phyloP scores from a whole-genome alignment of 768 basidiomycete species.

The Chalciporus chontae region DNA sequence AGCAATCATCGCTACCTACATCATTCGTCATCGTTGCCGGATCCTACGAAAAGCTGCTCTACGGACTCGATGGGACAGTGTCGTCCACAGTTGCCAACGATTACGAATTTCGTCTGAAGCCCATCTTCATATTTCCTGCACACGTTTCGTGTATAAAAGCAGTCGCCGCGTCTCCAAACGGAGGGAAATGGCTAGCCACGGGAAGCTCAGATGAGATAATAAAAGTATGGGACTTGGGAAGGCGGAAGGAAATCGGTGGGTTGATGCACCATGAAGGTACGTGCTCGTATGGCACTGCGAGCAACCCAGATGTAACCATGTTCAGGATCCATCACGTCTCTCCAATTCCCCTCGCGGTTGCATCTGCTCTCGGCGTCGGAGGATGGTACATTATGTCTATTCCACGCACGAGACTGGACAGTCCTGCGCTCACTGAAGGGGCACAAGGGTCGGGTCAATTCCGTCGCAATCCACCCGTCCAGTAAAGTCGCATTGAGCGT shows the following conservation, averaged over 20 bases:
- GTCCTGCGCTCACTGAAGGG: slow-evolving; percentile 86
- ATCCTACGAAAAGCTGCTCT: slow-evolving; percentile 94
- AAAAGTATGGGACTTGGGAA: slow-evolving; percentile 92
- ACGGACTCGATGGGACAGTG: slow-evolving; percentile 75
- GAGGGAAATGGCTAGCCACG: slow-evolving; percentile 95
- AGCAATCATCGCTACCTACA: slow-evolving; percentile 36
- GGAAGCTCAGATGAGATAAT: slow-evolving; percentile 96
- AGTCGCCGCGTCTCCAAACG: slow-evolving; percentile 80
- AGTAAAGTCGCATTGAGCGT: slow-evolving; percentile 90
- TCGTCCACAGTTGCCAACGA: slow-evolving; percentile 25
- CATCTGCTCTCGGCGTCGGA: slow-evolving; percentile 90
- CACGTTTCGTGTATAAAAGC: slow-evolving; percentile 92
- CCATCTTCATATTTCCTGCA: slow-evolving; percentile 95
- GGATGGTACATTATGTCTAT: slow-evolving; percentile 87
- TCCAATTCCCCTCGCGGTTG: slow-evolving; percentile 82
- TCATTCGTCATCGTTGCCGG: slow-evolving; percentile 88
- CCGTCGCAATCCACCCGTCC: slow-evolving; percentile 87
- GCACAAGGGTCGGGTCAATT: slow-evolving; percentile 91
- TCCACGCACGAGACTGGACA: slow-evolving; percentile 92
- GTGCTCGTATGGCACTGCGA: slow-evolving; percentile 8
- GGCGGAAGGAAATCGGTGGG: slow-evolving; percentile 91
- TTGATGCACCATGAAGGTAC: slow-evolving; percentile 93
- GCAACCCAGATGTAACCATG: neutral
- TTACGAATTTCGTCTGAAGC: slow-evolving; percentile 49
- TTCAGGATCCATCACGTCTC: slow-evolving; percentile 86